Evolutionary conservation across 495 filamentous ascomycete genomes (phyloP).

Genomic region (Bryoglossum gracile): DNA sequence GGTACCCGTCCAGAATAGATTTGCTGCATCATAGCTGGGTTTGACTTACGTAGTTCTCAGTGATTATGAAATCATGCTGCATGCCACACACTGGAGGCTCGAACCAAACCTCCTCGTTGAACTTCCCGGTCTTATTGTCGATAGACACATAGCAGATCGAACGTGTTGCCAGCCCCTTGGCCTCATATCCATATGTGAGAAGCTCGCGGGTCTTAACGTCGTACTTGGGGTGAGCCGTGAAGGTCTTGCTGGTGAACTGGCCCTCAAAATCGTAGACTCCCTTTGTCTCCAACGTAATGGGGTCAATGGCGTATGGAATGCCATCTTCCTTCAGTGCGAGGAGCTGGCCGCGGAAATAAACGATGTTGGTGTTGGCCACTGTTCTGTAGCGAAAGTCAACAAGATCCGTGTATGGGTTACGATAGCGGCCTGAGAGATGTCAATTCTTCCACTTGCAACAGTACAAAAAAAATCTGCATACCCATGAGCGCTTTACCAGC

Average conservation of each 20-base stretch:
- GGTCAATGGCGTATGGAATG: conserved; percentile 31
- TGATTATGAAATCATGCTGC: conserved; percentile 32
- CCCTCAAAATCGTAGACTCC: conserved; percentile 40
- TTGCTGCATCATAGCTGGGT: too few species aligned
- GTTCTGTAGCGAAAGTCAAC: conserved; percentile 22
- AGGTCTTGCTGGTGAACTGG: conserved; percentile 43
- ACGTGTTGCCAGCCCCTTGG: conserved; percentile 25
- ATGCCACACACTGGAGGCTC: conserved; percentile 24
- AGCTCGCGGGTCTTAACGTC: conserved; percentile 49
- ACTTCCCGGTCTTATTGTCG: conserved; percentile 14
- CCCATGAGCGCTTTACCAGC: conserved; percentile 23
- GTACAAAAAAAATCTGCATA: not conserved
- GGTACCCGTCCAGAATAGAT: too few species aligned
- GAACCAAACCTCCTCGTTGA: conserved; percentile 26
- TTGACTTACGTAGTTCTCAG: conserved; percentile 25
- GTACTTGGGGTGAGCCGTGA: conserved; percentile 55
- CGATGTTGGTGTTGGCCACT: conserved; percentile 32
- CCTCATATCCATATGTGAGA: conserved; percentile 31
- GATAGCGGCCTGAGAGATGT: conserved; percentile 23
- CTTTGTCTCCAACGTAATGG: conserved; percentile 31
- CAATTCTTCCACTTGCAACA: not conserved
- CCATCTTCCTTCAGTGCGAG: conserved; percentile 30
- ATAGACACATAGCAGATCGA: conserved; percentile 26
- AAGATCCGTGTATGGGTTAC: conserved; percentile 31
- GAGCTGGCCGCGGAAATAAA: conserved; percentile 26